Conservation (phyloP, 208 protist species). For the Angomonas ambiguus region DNA sequence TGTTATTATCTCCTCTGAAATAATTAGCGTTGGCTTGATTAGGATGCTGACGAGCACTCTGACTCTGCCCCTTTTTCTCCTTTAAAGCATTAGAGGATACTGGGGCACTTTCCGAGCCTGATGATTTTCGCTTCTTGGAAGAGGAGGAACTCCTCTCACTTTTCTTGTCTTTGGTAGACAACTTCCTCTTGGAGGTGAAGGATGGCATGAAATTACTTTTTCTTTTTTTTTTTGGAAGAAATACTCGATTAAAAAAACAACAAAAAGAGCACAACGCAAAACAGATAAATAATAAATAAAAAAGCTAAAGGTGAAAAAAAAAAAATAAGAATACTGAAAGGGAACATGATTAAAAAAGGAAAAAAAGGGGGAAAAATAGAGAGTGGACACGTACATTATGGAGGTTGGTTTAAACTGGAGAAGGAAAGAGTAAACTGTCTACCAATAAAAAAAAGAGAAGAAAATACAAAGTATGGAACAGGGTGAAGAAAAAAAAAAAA, state of each 20-base stretch:
- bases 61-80: too few species aligned
- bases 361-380: background rate
- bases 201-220: background rate
- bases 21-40: too few species aligned
- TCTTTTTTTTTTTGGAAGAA: background rate
- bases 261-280: background rate
- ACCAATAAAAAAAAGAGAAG: background rate
- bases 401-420: background rate
- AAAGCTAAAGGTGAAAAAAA: background rate
- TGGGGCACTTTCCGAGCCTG: too few species aligned
- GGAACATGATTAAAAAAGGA: background rate
- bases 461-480: background rate
- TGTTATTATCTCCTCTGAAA: too few species aligned
- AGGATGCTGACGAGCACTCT: too few species aligned
- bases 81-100: too few species aligned
- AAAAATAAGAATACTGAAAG: background rate
- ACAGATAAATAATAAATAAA: slow-evolving; percentile 3
- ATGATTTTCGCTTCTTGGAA: too few species aligned
- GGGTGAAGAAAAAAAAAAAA: too few species aligned
- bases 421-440: background rate
- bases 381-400: background rate
- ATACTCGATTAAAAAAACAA: background rate
- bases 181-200: background rate
- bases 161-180: background rate
- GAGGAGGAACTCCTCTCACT: background rate